A percentile compares a stretch with the other conserved stretches of the same genome.
Conservation (phyloP, 1,284 basidiomycete genomes). For the Marasmius tenuissimus region DNA sequence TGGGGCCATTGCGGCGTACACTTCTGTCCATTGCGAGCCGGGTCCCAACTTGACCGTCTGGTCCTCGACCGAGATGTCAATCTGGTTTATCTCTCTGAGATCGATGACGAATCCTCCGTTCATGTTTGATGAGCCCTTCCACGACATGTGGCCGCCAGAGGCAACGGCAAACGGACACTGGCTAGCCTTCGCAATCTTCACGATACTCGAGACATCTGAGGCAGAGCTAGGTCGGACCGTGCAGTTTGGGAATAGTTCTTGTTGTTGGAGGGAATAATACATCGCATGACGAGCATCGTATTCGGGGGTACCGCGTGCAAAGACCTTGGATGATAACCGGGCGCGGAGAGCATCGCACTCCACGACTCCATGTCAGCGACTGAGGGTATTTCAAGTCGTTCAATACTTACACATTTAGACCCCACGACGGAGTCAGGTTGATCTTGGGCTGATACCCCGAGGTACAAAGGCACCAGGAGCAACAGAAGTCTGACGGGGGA, state of each 20-base stretch:
- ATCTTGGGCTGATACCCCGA: neutral
- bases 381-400: neutral
- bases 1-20: neutral
- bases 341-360: constrained; percentile 3
- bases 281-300: neutral
- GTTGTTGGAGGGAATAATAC: constrained; percentile 6
- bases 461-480: neutral
- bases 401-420: neutral
- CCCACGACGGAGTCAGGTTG: neutral
- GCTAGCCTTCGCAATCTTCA: neutral
- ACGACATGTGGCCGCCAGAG: constrained; percentile 11
- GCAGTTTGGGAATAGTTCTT: constrained; percentile 1
- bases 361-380: neutral
- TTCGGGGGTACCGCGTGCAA: neutral
- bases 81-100: neutral
- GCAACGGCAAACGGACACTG: constrained; percentile 8
- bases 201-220: constrained; percentile 3
- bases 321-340: constrained; percentile 1
- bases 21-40: neutral
- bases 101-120: neutral
- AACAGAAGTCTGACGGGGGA: neutral
- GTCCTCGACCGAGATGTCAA: neutral
- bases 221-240: constrained; percentile 1
- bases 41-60: neutral
- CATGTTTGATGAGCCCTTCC: constrained; percentile 7